Evolutionary conservation across 2,329 filamentous ascomycete species (phyloP).

Genomic region (Phialocephala sp.): DNA sequence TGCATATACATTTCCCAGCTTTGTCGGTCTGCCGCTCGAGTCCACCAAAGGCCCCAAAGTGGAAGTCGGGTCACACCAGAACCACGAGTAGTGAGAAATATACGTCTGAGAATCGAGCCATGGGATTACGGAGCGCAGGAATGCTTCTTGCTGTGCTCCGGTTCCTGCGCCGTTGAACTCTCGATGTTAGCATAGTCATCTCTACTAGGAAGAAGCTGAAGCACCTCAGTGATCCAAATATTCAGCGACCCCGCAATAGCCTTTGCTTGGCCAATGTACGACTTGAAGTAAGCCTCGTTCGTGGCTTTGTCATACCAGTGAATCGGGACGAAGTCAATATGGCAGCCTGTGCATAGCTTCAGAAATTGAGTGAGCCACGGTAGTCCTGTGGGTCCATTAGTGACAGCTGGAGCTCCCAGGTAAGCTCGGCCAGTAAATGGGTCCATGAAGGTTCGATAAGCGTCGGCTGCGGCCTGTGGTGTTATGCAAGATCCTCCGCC

Average conservation of each 20-base stretch:
- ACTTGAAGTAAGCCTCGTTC: constrained; percentile 49
- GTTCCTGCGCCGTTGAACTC: constrained; percentile 45
- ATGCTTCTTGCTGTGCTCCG: constrained; percentile 42
- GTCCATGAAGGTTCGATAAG: constrained; percentile 49
- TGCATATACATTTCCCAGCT: constrained; percentile 15
- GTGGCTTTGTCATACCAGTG: constrained; percentile 52
- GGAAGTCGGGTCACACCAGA: constrained; percentile 15
- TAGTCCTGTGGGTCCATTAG: constrained; percentile 41
- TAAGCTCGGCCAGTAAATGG: constrained; percentile 48
- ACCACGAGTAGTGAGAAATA: constrained; percentile 19
- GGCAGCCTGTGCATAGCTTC: constrained; percentile 34
- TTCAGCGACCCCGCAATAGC: constrained; percentile 32
- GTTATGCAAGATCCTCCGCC: constrained; percentile 34
- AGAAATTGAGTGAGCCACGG: constrained; percentile 21
- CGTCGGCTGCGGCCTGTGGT: constrained; percentile 42
- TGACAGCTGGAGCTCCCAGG: constrained; percentile 51
- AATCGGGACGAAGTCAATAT: constrained; percentile 51
- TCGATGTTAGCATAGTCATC: constrained; percentile 8
- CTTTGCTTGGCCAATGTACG: constrained; percentile 47
- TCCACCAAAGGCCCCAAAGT: constrained; percentile 12
- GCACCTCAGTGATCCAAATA: constrained; percentile 50
- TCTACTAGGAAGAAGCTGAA: background rate
- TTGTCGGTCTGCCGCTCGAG: constrained; percentile 8
- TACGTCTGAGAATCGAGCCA: constrained; percentile 48
- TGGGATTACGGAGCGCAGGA: constrained; percentile 48